Conservation (phyloP, 2,329 filamentous ascomycete genomes). For the Boeremia exigua region DNA sequence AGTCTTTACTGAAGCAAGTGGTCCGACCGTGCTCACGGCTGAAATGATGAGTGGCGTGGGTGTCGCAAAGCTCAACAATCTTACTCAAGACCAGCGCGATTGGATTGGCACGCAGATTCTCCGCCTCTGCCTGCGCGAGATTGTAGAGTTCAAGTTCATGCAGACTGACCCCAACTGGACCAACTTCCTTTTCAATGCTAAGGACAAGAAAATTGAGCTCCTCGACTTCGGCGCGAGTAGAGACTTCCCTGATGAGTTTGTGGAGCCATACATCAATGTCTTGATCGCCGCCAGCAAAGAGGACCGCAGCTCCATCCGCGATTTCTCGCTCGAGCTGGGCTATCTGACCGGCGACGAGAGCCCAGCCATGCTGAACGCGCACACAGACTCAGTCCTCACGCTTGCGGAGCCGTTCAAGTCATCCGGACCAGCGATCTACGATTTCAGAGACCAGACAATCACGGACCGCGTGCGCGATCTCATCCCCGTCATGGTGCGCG, state of each 20-base stretch:
- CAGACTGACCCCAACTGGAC: slow-evolving; percentile 99
- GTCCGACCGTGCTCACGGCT: slow-evolving; percentile 88
- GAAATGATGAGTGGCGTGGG: slow-evolving; percentile 86
- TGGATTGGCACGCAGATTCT: slow-evolving; percentile 97
- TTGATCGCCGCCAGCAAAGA: slow-evolving; percentile 78
- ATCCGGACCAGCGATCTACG: slow-evolving; percentile 80
- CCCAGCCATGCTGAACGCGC: slow-evolving; percentile 83
- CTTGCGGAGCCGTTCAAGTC: slow-evolving; percentile 87
- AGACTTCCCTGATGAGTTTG: slow-evolving; percentile 81
- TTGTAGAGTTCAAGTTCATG: slow-evolving; percentile 96
- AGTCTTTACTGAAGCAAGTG: slow-evolving; percentile 79
- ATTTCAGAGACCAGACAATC: slow-evolving; percentile 94
- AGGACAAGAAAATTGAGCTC: slow-evolving; percentile 77
- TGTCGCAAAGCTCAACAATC: slow-evolving; percentile 78
- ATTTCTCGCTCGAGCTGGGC: slow-evolving; percentile 76
- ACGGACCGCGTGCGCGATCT: slow-evolving; percentile 87
- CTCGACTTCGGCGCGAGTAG: slow-evolving; percentile 94
- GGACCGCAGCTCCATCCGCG: slow-evolving; percentile 68
- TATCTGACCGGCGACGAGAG: slow-evolving; percentile 94
- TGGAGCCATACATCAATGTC: slow-evolving; percentile 78
- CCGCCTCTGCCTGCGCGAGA: slow-evolving; percentile 88
- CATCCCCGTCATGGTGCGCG: slow-evolving; percentile 91
- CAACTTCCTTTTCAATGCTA: slow-evolving; percentile 90
- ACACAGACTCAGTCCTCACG: slow-evolving; percentile 85
- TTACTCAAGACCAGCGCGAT: slow-evolving; percentile 84